A percentile compares a stretch with the other conserved stretches of the same genome.
Conservation (phyloP, 108 stramenopile species). For the Epithemia pelagica region DNA sequence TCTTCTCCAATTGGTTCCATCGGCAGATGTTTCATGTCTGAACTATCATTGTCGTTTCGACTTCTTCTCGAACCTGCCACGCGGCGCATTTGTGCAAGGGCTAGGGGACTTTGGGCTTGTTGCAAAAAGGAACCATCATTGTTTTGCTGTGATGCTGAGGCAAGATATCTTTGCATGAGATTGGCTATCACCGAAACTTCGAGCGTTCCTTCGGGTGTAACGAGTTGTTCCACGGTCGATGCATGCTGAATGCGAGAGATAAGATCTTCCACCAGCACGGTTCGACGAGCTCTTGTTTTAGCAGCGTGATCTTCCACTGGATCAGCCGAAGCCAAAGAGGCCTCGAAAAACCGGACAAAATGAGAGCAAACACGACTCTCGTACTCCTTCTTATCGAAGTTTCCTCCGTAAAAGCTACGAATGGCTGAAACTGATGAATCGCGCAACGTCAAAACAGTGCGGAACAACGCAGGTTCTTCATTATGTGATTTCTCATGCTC, state of each 20-base stretch:
- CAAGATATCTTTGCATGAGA: neutral
- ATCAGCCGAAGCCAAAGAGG: neutral
- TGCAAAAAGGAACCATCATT: neutral
- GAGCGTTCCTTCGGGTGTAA: neutral
- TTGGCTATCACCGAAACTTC: neutral
- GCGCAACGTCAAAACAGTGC: neutral
- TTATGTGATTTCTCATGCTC: neutral
- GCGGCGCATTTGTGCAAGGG: neutral
- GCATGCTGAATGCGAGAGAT: neutral
- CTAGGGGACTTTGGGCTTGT: neutral
- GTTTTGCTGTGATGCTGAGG: neutral
- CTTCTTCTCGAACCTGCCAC: neutral
- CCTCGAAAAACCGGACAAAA: neutral
- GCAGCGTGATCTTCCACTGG: neutral
- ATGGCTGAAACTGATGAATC: neutral
- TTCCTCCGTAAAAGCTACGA: neutral
- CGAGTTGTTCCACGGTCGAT: neutral
- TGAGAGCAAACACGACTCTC: neutral
- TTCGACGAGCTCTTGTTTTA: neutral
- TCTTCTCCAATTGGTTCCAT: neutral
- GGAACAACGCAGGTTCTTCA: neutral
- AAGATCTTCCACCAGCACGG: neutral
- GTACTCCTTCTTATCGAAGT: neutral
- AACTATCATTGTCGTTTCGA: neutral
- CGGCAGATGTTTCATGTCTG: neutral